phyloP scores from a whole-genome alignment of 2,329 filamentous ascomycete genomes.

The Fusarium neocosmosporiellum region DNA sequence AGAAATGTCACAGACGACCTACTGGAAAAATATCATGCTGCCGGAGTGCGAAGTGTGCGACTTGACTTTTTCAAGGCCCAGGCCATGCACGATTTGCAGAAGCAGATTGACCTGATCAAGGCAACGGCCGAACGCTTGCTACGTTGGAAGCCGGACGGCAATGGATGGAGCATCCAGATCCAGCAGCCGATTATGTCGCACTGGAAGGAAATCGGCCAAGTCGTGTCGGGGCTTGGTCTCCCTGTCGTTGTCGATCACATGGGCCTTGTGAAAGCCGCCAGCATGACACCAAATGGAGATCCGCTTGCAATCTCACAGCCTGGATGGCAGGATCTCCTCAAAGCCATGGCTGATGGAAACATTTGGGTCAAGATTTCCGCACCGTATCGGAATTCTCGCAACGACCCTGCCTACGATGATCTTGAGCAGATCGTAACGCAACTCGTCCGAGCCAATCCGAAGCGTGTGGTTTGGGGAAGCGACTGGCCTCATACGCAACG shows the following conservation, averaged over 20 bases:
- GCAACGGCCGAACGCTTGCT: conserved; percentile 2
- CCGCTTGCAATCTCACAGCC: neutral
- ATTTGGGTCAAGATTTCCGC: conserved; percentile 14
- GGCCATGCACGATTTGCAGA: conserved; percentile 9
- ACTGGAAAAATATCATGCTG: conserved; percentile 3
- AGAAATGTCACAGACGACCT: conserved; percentile 10
- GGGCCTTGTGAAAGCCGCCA: conserved; percentile 12
- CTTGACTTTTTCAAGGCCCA: conserved; percentile 16
- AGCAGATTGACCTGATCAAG: conserved; percentile 7
- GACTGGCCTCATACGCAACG: conserved; percentile 18
- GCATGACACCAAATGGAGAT: conserved; percentile 5
- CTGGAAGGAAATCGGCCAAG: conserved; percentile 6
- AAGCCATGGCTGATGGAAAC: conserved; percentile 2
- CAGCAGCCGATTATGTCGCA: conserved; percentile 7
- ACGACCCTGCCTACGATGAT: conserved; percentile 6
- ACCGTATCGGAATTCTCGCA: conserved; percentile 11
- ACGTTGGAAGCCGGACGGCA: conserved; percentile 1
- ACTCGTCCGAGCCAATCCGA: conserved; percentile 10
- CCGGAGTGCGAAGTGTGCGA: conserved; percentile 12
- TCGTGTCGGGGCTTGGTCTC: neutral
- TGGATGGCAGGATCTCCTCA: conserved; percentile 10
- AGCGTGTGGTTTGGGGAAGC: conserved; percentile 13
- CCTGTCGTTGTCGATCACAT: conserved; percentile 15
- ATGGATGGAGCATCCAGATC: conserved; percentile 17
- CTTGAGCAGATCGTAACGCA: conserved; percentile 12